phyloP scores from a whole-genome alignment of 2,329 filamentous ascomycete species.

The Pezicula carpinea region DNA sequence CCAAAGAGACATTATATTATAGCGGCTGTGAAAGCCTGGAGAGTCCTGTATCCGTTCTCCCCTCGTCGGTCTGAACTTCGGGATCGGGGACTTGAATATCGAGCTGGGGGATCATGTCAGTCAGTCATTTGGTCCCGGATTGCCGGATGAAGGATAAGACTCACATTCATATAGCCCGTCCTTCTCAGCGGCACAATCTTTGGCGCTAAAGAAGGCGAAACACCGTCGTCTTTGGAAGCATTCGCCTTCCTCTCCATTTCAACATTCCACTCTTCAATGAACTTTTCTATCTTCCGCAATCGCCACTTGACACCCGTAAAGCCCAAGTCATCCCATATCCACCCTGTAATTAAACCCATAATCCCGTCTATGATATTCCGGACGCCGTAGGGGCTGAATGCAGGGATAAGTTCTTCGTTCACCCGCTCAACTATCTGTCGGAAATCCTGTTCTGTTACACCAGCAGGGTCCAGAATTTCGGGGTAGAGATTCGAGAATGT shows the following conservation, averaged over 20 bases:
- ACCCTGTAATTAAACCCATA: slow-evolving; percentile 79
- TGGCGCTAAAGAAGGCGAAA: slow-evolving; percentile 45
- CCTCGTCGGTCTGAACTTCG: slow-evolving; percentile 42
- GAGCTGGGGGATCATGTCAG: slow-evolving; percentile 42
- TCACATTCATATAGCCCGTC: slow-evolving; percentile 82
- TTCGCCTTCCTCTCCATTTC: slow-evolving; percentile 57
- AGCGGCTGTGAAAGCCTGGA: too few relatives aligned
- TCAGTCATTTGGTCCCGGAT: neutral
- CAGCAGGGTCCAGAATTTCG: slow-evolving; percentile 83
- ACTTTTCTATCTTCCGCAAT: slow-evolving; percentile 66
- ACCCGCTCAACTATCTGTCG: slow-evolving; percentile 75
- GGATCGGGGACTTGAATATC: slow-evolving; percentile 76
- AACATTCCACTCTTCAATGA: slow-evolving; percentile 83
- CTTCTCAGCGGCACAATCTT: slow-evolving; percentile 73
- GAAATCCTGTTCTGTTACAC: slow-evolving; percentile 82
- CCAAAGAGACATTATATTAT: too few relatives aligned
- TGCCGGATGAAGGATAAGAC: slow-evolving; percentile 23
- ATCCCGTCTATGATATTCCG: slow-evolving; percentile 77
- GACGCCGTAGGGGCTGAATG: slow-evolving; percentile 73
- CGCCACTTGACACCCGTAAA: slow-evolving; percentile 70
- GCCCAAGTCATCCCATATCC: slow-evolving; percentile 91
- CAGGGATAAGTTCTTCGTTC: slow-evolving; percentile 70
- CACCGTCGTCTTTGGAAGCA: slow-evolving; percentile 26
- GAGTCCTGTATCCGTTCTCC: neutral
- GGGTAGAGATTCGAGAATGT: slow-evolving; percentile 95